phyloP scores from a whole-genome alignment of 371 early-diverging fungal species.

The Dichotomocladium elegans region DNA sequence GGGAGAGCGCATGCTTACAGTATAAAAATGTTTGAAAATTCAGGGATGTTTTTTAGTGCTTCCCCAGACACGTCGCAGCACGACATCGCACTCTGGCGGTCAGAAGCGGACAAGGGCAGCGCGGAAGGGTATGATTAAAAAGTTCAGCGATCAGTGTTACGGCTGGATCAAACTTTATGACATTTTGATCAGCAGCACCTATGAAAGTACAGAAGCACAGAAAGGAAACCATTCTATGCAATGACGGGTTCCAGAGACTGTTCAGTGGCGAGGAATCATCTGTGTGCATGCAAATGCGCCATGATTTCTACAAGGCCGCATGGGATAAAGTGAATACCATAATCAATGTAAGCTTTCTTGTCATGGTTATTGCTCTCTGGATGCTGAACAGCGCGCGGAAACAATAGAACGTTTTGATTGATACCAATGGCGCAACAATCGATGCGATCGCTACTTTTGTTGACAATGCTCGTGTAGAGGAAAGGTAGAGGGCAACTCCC shows the following conservation, averaged over 20 bases:
- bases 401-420: constrained; percentile 39
- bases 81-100: constrained; percentile 12
- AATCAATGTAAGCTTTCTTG: constrained; percentile 50
- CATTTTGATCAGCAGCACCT: background rate
- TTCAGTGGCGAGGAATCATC: constrained; percentile 41
- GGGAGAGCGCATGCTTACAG: background rate
- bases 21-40: background rate
- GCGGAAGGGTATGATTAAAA: constrained; percentile 2
- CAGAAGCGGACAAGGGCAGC: constrained; percentile 11
- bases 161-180: too few species aligned
- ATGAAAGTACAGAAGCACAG: constrained; percentile 7
- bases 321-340: constrained; percentile 36
- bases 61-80: constrained; percentile 17
- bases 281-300: constrained; percentile 36
- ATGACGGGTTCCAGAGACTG: constrained; percentile 42
- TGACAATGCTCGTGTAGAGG: constrained; percentile 24
- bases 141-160: too few species aligned
- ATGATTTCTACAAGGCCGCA: constrained; percentile 25
- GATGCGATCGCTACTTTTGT: constrained; percentile 47
- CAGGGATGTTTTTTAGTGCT: constrained; percentile 47
- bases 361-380: too few species aligned
- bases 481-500: too few species aligned
- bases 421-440: constrained; percentile 44
- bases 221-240: background rate
- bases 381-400: too few species aligned